Conservation (phyloP, 495 filamentous ascomycete genomes). For the Talaromyces stipitatus region DNA sequence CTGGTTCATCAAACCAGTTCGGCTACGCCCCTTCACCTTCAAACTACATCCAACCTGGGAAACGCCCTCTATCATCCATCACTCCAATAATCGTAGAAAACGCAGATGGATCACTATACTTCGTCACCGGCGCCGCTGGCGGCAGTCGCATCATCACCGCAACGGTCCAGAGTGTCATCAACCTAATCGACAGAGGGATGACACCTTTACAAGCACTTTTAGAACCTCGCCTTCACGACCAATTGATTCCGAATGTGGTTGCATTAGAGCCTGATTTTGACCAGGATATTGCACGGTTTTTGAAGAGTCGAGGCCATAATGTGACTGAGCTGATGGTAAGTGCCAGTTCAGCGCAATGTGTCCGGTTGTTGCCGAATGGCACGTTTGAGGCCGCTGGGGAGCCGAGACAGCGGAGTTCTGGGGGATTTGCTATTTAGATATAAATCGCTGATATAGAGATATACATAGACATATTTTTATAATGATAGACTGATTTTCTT, state of each 20-base stretch:
- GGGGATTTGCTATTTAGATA: slow-evolving; percentile 57
- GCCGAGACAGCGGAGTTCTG: slow-evolving; percentile 67
- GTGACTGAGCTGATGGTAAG: slow-evolving; percentile 62
- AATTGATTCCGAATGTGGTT: slow-evolving; percentile 64
- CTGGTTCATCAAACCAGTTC: slow-evolving; percentile 65
- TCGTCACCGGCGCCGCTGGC: slow-evolving; percentile 70
- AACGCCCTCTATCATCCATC: slow-evolving; percentile 75
- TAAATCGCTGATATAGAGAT: not conserved
- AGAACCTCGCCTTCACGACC: slow-evolving; percentile 70
- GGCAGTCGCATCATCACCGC: slow-evolving; percentile 85
- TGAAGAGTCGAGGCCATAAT: slow-evolving; percentile 62
- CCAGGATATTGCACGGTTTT: slow-evolving; percentile 53
- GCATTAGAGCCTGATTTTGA: slow-evolving; percentile 66
- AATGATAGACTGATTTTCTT: not conserved
- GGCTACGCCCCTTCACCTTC: slow-evolving; percentile 70
- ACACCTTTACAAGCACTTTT: slow-evolving; percentile 54
- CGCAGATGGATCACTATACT: slow-evolving; percentile 56
- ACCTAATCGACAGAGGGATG: slow-evolving; percentile 60
- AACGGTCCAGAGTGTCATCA: slow-evolving; percentile 67
- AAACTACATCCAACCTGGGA: slow-evolving; percentile 76
- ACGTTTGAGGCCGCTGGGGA: slow-evolving; percentile 72
- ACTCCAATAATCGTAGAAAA: slow-evolving; percentile 68
- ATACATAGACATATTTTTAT: not conserved
- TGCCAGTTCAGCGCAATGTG: slow-evolving; percentile 61
- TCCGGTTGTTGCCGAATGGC: slow-evolving; percentile 61